Percentiles rank a stretch among this genome's conserved stretches.
These are phyloP conservation scores for Trichophyton mentagrophytes DNA, from an alignment of 2,329 filamentous ascomycete genomes.

Conservation along the genomic window DNA sequence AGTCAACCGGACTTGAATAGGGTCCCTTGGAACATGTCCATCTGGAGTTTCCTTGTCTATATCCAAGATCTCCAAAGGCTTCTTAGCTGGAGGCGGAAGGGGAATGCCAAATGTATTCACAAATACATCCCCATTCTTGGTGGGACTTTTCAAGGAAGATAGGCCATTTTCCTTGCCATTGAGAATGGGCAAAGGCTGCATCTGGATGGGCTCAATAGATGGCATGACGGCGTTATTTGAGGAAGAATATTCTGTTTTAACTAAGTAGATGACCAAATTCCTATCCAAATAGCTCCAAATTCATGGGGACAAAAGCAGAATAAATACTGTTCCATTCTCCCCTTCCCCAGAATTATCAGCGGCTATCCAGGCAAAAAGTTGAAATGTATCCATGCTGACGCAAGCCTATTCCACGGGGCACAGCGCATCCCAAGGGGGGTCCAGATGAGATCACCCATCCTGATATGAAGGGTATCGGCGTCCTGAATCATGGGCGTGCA, in stretches of 20 bases:
- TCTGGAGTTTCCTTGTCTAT: slow-evolving; percentile 76
- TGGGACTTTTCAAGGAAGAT: background rate
- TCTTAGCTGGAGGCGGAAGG: slow-evolving; percentile 52
- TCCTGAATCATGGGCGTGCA: background rate
- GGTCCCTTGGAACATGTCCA: slow-evolving; percentile 63
- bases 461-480: background rate
- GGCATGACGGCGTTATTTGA: background rate
- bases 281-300: no score
- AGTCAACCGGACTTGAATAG: slow-evolving; percentile 71
- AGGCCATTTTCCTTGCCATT: background rate
- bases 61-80: slow-evolving; percentile 51
- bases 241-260: background rate
- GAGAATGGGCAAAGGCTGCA: background rate
- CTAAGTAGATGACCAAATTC: background rate
- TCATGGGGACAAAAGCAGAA: background rate
- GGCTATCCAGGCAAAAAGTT: background rate
- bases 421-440: background rate
- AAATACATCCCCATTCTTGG: background rate
- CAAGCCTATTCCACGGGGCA: background rate
- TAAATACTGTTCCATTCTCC: background rate
- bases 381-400: background rate
- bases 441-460: background rate
- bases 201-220: background rate
- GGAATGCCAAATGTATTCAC: slow-evolving; percentile 25
- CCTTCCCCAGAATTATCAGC: background rate